phyloP scores from a whole-genome alignment of 2,329 filamentous ascomycete species.

The Simplicillium aogashimaense region DNA sequence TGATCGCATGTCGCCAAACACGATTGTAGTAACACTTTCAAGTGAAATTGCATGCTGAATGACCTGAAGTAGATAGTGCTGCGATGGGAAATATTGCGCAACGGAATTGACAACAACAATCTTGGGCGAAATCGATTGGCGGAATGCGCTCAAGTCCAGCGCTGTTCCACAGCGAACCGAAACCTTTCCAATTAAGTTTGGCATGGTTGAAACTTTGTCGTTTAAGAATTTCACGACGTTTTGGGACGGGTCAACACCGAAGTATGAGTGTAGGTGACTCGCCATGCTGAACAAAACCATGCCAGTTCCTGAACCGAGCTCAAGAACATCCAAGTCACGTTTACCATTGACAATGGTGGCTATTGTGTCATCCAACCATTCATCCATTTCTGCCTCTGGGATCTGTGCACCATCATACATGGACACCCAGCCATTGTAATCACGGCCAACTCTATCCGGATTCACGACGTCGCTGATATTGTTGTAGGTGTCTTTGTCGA shows the following conservation, averaged over 20 bases:
- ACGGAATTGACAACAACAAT: slow-evolving; percentile 14
- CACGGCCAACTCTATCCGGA: slow-evolving; percentile 9
- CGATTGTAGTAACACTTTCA: slow-evolving; percentile 2
- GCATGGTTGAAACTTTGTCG: slow-evolving; percentile 6
- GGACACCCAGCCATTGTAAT: slow-evolving; percentile 21
- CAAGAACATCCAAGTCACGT: slow-evolving; percentile 11
- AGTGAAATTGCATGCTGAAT: slow-evolving; percentile 1
- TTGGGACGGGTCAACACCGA: slow-evolving; percentile 17
- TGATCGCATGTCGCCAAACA: slow-evolving; percentile 13
- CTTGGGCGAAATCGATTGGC: slow-evolving; percentile 1
- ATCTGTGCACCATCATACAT: slow-evolving; percentile 19
- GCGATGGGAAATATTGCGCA: slow-evolving; percentile 6
- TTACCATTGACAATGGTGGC: slow-evolving; percentile 9
- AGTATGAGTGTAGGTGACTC: slow-evolving; percentile 10
- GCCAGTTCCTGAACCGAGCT: slow-evolving; percentile 18
- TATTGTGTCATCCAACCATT: slow-evolving; percentile 21
- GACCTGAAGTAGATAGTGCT: slow-evolving; percentile 3
- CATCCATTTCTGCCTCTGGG: slow-evolving; percentile 17
- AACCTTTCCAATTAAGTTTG: slow-evolving; percentile 6
- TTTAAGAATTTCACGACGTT: slow-evolving; percentile 12
- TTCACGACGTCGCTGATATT: slow-evolving; percentile 7
- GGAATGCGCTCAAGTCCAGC: slow-evolving; percentile 6
- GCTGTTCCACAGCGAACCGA: slow-evolving; percentile 12
- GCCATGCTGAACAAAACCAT: slow-evolving; percentile 21
- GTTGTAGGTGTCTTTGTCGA: slow-evolving; percentile 9